Base-by-base conservation (phyloP, 192 early-diverging fungal genomes). In the Fimicolochytrium jonesii region DNA sequence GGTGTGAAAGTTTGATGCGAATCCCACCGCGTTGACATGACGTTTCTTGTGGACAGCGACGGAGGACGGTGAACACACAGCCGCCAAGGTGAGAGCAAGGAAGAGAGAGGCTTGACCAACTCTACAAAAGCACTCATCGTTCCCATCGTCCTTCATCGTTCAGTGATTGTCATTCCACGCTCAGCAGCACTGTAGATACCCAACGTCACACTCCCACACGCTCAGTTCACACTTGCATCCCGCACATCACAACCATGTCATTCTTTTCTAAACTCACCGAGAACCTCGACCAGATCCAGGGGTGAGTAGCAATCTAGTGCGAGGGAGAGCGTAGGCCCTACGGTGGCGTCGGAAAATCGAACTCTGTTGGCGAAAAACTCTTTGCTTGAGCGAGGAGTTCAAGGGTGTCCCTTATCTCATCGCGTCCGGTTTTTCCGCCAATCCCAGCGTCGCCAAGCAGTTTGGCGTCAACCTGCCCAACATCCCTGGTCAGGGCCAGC, bases 251-350 rank as follows among this genome's bases (percentile, higher is more conserved):
- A 33, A 46, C 10, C 23, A 64, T 64, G 62, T 64, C 62, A 13
- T 64, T 64, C 52, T 55, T 64, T 34, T 44, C 36, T 6, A 64
- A 64, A 26, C 37, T 64, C 25, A 35, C 47, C 13, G 33, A 64
- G 41, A 52, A 52, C n/a, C 15, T 51, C 2, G 60, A 64, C 62
- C 53, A 64, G 52, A 64, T 64, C 28, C 52, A 53, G 51, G 62
- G 39, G 62, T 64, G 25, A 4, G 62, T 18, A 17, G 34, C 42
- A 18, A 2, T 45, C 28, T 4, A 33, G n/a, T n/a, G n/a, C n/a
- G n/a, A n/a, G n/a, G n/a, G n/a, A n/a, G n/a, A n/a, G n/a, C n/a
- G n/a, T n/a, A n/a, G n/a, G n/a, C n/a, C n/a, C n/a, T n/a, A n/a
- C n/a, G n/a, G n/a, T n/a, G n/a, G n/a, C n/a, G n/a, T n/a, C n/a